These are phyloP conservation scores for Scheffersomyces quercinus DNA, from an alignment of 1,139 yeast genomes.

Conservation along the genomic window DNA sequence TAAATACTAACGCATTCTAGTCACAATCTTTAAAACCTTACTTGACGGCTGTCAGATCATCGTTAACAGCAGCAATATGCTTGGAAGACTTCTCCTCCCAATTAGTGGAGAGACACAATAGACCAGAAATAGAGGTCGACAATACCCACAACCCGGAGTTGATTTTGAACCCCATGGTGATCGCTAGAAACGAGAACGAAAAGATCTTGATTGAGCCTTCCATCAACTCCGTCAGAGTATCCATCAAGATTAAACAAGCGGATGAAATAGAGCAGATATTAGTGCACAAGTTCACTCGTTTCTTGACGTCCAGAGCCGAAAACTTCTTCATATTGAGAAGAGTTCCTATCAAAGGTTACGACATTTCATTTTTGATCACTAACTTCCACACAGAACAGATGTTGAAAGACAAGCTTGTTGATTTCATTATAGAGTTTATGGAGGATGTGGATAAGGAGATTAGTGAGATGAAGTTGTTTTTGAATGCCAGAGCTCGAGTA, in stretches of 20 bases:
- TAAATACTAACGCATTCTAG: conserved; percentile 23
- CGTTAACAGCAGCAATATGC: conserved; percentile 94
- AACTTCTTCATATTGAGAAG: conserved; percentile 89
- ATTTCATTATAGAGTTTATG: conserved; percentile 96
- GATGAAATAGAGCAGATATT: conserved; percentile 95
- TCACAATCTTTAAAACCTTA: conserved; percentile 96
- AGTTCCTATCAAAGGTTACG: conserved; percentile 87
- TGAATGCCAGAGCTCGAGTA: conserved; percentile 96
- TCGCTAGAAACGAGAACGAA: conserved; percentile 93
- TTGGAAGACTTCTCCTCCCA: conserved; percentile 94
- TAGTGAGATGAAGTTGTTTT: conserved; percentile 95
- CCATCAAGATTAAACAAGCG: conserved; percentile 92
- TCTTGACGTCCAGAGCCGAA: conserved; percentile 94
- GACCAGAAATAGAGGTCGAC: conserved; percentile 92
- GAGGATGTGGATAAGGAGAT: conserved; percentile 99
- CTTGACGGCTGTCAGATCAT: conserved; percentile 88
- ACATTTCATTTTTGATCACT: conserved; percentile 88
- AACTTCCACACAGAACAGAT: conserved; percentile 94
- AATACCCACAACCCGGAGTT: conserved; percentile 69
- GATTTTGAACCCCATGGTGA: conserved; percentile 82
- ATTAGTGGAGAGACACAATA: conserved; percentile 92
- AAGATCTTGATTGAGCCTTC: conserved; percentile 91
- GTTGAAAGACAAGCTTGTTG: conserved; percentile 94
- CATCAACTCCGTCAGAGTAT: conserved; percentile 84
- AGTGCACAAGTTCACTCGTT: conserved; percentile 91